Conservation (phyloP, 2,329 filamentous ascomycete species). For the Taxawa tesnikishii region DNA sequence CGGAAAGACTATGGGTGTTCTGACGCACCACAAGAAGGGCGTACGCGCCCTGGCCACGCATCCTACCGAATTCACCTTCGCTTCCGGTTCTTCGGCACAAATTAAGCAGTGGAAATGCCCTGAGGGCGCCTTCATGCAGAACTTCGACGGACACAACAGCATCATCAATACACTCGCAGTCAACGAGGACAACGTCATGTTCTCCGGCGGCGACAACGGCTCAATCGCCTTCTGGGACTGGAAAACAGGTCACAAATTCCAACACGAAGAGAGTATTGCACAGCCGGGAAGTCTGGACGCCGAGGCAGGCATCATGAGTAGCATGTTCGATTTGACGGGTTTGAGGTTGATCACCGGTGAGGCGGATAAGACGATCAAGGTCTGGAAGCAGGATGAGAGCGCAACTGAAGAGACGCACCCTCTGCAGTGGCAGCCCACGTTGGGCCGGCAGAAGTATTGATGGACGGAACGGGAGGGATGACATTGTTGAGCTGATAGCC, state of each 20-base stretch:
- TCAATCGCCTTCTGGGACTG: conserved; percentile 98
- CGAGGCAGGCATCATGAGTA: conserved; percentile 88
- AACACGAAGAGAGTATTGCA: conserved; percentile 77
- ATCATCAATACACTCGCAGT: conserved; percentile 92
- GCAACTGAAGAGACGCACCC: conserved; percentile 88
- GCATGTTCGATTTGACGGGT: conserved; percentile 82
- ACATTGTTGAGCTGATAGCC: no score
- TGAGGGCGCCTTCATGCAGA: conserved; percentile 97
- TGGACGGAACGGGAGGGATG: background rate
- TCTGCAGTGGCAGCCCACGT: conserved; percentile 76
- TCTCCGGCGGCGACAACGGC: conserved; percentile 91
- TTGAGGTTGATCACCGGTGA: conserved; percentile 86
- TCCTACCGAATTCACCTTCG: conserved; percentile 92
- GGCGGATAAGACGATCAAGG: conserved; percentile 90
- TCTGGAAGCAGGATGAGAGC: conserved; percentile 89
- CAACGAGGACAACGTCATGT: conserved; percentile 90
- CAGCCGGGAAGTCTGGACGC: conserved; percentile 91
- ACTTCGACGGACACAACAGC: conserved; percentile 91
- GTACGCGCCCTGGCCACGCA: conserved; percentile 76
- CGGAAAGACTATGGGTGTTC: conserved; percentile 87
- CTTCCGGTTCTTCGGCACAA: conserved; percentile 76
- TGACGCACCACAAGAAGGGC: conserved; percentile 98
- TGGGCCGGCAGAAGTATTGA: conserved; percentile 59
- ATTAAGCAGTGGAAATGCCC: conserved; percentile 99
- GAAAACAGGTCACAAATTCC: conserved; percentile 91